These are phyloP conservation scores for Solanum commersonii DNA, from an alignment of 257 asterid genomes.

Conservation along the genomic window DNA sequence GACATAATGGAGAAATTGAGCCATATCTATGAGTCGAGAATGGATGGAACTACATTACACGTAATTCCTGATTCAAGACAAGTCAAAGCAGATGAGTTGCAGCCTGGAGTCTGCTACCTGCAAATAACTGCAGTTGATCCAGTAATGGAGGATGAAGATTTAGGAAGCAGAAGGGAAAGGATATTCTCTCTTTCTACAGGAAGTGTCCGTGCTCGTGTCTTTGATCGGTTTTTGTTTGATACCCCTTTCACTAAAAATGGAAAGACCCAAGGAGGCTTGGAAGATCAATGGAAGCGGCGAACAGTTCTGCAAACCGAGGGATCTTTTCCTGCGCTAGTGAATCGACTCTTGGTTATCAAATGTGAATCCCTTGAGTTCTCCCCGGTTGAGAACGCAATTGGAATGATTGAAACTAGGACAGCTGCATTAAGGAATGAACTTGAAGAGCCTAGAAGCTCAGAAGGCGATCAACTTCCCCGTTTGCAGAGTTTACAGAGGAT, in stretches of 20 bases:
- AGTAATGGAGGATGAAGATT: constrained; percentile 96
- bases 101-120: constrained; percentile 80
- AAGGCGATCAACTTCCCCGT: constrained; percentile 98
- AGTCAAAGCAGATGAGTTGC: constrained; percentile 89
- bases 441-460: constrained; percentile 98
- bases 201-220: constrained; percentile 91
- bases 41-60: constrained; percentile 84
- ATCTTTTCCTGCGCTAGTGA: constrained; percentile 92
- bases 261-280: constrained; percentile 97
- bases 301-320: constrained; percentile 92
- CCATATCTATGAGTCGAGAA: constrained; percentile 88
- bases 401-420: constrained; percentile 97
- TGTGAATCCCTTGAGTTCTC: constrained; percentile 96
- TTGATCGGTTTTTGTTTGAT: constrained; percentile 83
- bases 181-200: constrained; percentile 89
- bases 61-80: constrained; percentile 97
- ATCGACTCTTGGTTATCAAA: constrained; percentile 67
- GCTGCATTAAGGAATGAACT: constrained; percentile 93
- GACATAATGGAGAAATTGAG: constrained; percentile 99
- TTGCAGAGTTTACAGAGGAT: constrained; percentile 97
- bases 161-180: constrained; percentile 96
- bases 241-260: constrained; percentile 98
- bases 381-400: constrained; percentile 98
- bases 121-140: constrained; percentile 99
- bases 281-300: constrained; percentile 97